Percentiles rank a stretch among this genome's conserved stretches.
Evolutionary conservation across 2,329 filamentous ascomycete genomes (phyloP).

Genomic region (Colletotrichum godetiae): DNA sequence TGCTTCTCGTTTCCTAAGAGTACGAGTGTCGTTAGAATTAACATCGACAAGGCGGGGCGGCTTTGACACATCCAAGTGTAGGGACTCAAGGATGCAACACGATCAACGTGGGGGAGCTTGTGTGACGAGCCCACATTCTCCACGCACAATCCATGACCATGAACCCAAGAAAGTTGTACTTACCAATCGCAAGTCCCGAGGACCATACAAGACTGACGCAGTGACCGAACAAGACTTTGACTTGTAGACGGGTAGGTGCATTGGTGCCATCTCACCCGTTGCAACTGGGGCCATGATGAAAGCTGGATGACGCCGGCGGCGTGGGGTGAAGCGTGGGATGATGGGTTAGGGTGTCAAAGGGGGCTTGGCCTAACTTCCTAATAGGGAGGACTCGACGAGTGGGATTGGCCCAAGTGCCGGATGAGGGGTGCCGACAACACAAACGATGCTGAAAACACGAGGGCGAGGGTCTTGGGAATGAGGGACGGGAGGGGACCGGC

Average conservation of each 20-base stretch:
- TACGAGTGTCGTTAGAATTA: slow-evolving; percentile 36
- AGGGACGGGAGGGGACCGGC: slow-evolving; percentile 24
- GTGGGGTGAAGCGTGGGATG: slow-evolving; percentile 50
- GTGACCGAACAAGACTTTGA: slow-evolving; percentile 58
- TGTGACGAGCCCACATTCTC: slow-evolving; percentile 41
- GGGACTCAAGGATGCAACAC: slow-evolving; percentile 16
- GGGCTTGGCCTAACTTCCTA: slow-evolving; percentile 38
- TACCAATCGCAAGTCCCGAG: slow-evolving; percentile 68
- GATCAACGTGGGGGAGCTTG: slow-evolving; percentile 39
- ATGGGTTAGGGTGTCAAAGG: slow-evolving; percentile 30
- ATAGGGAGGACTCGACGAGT: slow-evolving; percentile 28
- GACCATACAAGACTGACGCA: slow-evolving; percentile 68
- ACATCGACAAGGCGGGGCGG: slow-evolving; percentile 18
- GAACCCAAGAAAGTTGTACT: slow-evolving; percentile 40
- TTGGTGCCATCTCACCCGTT: slow-evolving; percentile 54
- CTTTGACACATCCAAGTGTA: not conserved
- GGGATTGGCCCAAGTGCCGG: slow-evolving; percentile 33
- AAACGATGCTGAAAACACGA: slow-evolving; percentile 11
- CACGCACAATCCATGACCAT: slow-evolving; percentile 16
- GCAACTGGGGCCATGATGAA: slow-evolving; percentile 62
- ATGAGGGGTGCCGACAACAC: slow-evolving; percentile 23
- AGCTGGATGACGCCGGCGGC: slow-evolving; percentile 41
- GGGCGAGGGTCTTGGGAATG: slow-evolving; percentile 17
- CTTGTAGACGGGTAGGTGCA: slow-evolving; percentile 54
- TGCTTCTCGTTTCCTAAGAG: slow-evolving; percentile 59